Evolutionary conservation across 2,329 filamentous ascomycete genomes (phyloP), one percentile per base, ranked within the genome.

Genomic region (Penicillium sp.): DNA sequence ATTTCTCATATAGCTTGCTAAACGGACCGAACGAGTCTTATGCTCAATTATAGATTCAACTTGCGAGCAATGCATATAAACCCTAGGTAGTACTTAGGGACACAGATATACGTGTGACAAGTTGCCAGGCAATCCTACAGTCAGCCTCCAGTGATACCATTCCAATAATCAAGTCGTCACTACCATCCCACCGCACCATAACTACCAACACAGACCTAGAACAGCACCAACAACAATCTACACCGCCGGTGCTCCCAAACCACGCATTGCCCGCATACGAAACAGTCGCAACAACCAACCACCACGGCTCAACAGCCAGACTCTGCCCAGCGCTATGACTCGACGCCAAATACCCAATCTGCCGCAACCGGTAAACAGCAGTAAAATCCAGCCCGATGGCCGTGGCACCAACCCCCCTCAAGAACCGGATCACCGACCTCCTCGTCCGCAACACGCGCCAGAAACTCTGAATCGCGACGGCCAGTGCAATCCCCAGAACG

Each of bases 311-410:
- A 25, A 71, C 67, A 0, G 65, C 78, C 30, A 83, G 54, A 48
- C 75, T 79, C 32, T 67, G 72, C 0, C 80, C 80, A 2, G 56
- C 54, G 40, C 68, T 64, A 13, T 69, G 72, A 0, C 66, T 64
- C 15, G 73, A 63, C 9, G 75, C 76, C 4, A 84, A 60, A 43
- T 74, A 81, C 0, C 80, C 80, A 50, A 83, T 76, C 60, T 80
- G 71, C 77, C 77, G 82, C 6, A 83, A 60, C 2, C 78, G 66
- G 46, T 83, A 83, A 1, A 84, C 79, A 0, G 80, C 80, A 0
- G 79, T 82, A 37, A 79, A 84, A 0, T 83, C 76, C 23, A 83
- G 50, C 0, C 80, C 80, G 0, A 83, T 77, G 0, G 80, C 80
- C 0, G 69, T 70, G 0, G 80, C 78, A 54, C 83, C 83, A 4